Percentiles rank a stretch among this genome's conserved stretches.
These are phyloP conservation scores for Amanita phalloides DNA, from an alignment of 768 basidiomycete genomes.

Conservation along the genomic window DNA sequence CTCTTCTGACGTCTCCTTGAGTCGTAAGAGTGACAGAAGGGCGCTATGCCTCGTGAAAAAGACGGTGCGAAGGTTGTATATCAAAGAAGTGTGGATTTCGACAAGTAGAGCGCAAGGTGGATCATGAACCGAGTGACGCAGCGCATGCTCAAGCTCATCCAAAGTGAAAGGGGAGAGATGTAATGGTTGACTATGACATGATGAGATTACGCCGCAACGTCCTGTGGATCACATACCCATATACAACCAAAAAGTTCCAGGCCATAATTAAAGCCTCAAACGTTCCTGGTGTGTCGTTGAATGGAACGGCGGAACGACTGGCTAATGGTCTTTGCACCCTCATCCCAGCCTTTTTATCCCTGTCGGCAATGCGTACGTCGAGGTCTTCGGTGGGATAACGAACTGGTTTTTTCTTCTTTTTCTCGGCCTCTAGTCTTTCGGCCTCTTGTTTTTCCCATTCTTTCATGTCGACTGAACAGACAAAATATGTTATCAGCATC, in stretches of 20 bases:
- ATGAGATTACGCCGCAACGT: conserved; percentile 1
- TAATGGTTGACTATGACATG: conserved; percentile 59
- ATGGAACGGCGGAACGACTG: conserved; percentile 53
- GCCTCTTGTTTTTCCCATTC: conserved; percentile 55
- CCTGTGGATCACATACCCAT: conserved; percentile 55
- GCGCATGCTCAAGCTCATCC: conserved; percentile 85
- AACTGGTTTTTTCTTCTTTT: conserved; percentile 82
- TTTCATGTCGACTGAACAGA: conserved; percentile 56
- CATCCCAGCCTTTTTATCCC: conserved; percentile 74
- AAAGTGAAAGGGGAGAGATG: conserved; percentile 82
- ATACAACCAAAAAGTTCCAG: conserved; percentile 92
- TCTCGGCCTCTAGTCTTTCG: conserved; percentile 61
- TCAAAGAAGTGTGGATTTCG: conserved; percentile 83
- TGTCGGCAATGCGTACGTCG: conserved; percentile 69
- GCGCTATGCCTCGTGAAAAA: conserved; percentile 69
- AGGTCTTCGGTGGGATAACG: conserved; percentile 93
- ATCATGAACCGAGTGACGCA: conserved; percentile 66
- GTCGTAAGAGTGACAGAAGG: conserved; percentile 49
- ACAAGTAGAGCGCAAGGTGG: conserved; percentile 67
- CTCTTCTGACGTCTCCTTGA: conserved; percentile 29
- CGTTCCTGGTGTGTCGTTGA: conserved; percentile 46
- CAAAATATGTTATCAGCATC: conserved; percentile 16
- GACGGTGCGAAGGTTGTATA: conserved; percentile 83
- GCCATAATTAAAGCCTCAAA: conserved; percentile 85
- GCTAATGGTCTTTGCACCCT: conserved; percentile 57